Evolutionary conservation across 352 stramenopile species (phyloP), one percentile per base, ranked within the genome.

Genomic region (Phytophthora litchii): DNA sequence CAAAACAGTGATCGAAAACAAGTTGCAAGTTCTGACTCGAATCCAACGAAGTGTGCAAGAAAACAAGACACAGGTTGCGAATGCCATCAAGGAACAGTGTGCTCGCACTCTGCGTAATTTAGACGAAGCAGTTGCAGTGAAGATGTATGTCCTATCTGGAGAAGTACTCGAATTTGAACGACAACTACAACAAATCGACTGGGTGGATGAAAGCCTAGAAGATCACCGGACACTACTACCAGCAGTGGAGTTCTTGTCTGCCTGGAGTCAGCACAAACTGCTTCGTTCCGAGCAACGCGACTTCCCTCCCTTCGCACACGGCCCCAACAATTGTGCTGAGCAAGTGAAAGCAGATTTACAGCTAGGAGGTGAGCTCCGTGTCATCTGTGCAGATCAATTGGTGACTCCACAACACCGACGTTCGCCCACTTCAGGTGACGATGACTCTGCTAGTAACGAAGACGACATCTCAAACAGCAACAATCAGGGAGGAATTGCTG

Each of bases 101-200:
- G 66, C 75, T 17, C 67, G 67, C 7, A 80, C 76, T 11, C 53
- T 92, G 1, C 59, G 54, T 1, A 66, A 57, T n/a, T 49, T 94
- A 3, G 66, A 83, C 2, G 61, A 80, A 14, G 65, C 76, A 47
- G 70, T 70, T 2, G 59, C 53, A 0, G 57, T 73, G 16, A 92
- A 92, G 51, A 75, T 70, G 52, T 44, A 52, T 27, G 54, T 90
- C 1, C 27, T 94, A 4, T 68, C 74, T 16, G 78, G 83, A 17
- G 85, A 92, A 60, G 47, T 50, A 0, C 62, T 89, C 14, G 85
- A 94, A 46, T 78, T 85, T 10, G 48, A 80, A 34, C 79, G 83
- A 0, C 81, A 92, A 45, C 29, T 76, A 10, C 71, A 94, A 42
- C 78, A 91, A 27, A 86, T 94, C 34, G 80, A 85, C 13, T 94